Evolutionary conservation across 2,329 filamentous ascomycete genomes (phyloP).

Genomic region (Fusarium mangiferae): DNA sequence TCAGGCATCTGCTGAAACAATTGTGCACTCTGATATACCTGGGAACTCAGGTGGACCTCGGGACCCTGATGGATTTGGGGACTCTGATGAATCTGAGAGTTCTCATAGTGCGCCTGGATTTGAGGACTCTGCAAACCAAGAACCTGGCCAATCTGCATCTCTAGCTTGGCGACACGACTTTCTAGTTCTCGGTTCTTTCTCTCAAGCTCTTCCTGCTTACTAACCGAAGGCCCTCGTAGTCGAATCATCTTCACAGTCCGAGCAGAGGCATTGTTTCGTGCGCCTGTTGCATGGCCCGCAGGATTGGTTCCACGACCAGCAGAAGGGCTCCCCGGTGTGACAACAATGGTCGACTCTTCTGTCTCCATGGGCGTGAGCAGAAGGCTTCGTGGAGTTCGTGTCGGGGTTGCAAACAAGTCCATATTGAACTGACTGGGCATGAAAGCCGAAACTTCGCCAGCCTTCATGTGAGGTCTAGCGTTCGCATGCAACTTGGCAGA

Average conservation of each 20-base stretch:
- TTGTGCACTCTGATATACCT: background rate
- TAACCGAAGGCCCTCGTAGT: background rate
- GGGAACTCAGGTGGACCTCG: background rate
- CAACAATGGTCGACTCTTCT: background rate
- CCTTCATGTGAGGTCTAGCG: background rate
- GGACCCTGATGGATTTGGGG: background rate
- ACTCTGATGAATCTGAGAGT: background rate
- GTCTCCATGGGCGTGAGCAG: constrained; percentile 18
- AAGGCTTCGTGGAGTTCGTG: background rate
- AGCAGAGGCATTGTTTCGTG: background rate
- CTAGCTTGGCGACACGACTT: constrained; percentile 16
- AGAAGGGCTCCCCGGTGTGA: constrained; percentile 31
- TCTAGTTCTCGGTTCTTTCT: constrained; percentile 13
- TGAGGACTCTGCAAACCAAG: background rate
- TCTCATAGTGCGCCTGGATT: background rate
- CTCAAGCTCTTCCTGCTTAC: constrained; percentile 9
- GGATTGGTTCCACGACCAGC: constrained; percentile 5
- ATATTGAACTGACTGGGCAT: background rate
- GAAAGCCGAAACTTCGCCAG: background rate
- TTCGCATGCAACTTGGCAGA: background rate
- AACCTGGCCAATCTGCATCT: constrained; percentile 13
- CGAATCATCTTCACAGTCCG: background rate
- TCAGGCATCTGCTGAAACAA: background rate
- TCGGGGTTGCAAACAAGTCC: background rate
- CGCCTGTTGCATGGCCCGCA: background rate